A percentile compares a stretch with the other conserved stretches of the same genome.
Evolutionary conservation across 2,329 filamentous ascomycete genomes (phyloP).

Genomic region (Ascochyta viciae-villosae): DNA sequence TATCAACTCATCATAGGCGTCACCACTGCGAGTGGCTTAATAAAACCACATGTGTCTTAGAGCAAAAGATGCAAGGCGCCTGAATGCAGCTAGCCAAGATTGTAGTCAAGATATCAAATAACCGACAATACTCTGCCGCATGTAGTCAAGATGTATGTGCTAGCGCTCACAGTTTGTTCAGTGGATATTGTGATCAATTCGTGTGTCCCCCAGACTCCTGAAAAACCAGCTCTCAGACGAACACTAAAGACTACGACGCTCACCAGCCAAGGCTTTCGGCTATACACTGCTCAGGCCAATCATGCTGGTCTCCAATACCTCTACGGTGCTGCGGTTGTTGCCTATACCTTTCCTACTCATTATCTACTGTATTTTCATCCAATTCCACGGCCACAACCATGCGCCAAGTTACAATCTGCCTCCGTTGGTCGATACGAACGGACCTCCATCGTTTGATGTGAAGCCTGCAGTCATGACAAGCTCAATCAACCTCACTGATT

Average conservation of each 20-base stretch:
- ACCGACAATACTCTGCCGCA: background rate
- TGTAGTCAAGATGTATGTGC: background rate
- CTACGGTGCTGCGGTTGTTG: slow-evolving; percentile 3
- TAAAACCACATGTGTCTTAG: background rate
- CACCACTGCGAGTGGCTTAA: background rate
- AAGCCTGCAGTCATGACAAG: background rate
- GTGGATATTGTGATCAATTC: background rate
- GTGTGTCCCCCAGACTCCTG: background rate
- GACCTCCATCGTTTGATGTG: background rate
- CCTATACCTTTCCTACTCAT: slow-evolving; percentile 1
- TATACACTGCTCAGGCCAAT: background rate
- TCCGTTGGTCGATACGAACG: background rate
- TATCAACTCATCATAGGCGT: background rate
- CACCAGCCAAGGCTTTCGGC: background rate
- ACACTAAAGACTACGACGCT: background rate
- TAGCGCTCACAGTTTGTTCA: background rate
- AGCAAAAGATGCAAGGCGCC: background rate
- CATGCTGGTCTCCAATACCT: slow-evolving; percentile 1
- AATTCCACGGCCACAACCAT: background rate
- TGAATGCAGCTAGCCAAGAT: slow-evolving; percentile 1
- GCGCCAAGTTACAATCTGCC: background rate
- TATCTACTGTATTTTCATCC: background rate
- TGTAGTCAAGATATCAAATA: background rate
- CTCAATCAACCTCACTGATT: slow-evolving; percentile 1
- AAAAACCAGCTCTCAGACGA: background rate